Conservation (phyloP, 108 stramenopile genomes). For the Chaetoceros tenuissimus region DNA sequence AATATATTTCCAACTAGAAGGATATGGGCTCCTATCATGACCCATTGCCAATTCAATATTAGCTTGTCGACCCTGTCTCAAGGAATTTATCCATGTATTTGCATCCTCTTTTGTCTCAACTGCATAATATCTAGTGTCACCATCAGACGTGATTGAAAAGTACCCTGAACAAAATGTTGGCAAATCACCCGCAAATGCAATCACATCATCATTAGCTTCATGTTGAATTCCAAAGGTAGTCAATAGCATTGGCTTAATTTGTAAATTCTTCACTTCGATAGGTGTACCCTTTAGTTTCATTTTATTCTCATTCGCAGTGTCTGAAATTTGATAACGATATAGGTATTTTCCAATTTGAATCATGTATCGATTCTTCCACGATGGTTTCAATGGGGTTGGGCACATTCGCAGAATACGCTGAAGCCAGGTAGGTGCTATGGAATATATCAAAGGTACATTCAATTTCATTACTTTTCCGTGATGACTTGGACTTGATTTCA, state of each 20-base stretch:
- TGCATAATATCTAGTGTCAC: constrained; percentile 60
- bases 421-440: constrained; percentile 37
- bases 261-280: constrained; percentile 8
- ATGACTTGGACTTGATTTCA: constrained; percentile 49
- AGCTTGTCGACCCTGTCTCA: constrained; percentile 53
- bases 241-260: not conserved
- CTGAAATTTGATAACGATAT: constrained; percentile 18
- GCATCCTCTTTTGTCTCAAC: constrained; percentile 53
- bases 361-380: constrained; percentile 61
- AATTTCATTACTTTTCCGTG: constrained; percentile 53
- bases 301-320: not conserved
- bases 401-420: constrained; percentile 30
- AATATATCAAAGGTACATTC: constrained; percentile 52
- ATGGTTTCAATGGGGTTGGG: constrained; percentile 35
- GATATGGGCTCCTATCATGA: constrained; percentile 64
- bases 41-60: constrained; percentile 64
- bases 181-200: constrained; percentile 1
- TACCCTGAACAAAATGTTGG: constrained; percentile 34
- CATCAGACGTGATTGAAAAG: constrained; percentile 45
- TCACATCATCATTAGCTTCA: not conserved
- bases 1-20: constrained; percentile 46
- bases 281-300: constrained; percentile 47
- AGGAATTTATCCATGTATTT: constrained; percentile 45
- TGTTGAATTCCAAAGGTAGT: not conserved
- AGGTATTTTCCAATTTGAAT: constrained; percentile 67